phyloP scores from a whole-genome alignment of 2,329 filamentous ascomycete species.

The Lachnellula suecica region DNA sequence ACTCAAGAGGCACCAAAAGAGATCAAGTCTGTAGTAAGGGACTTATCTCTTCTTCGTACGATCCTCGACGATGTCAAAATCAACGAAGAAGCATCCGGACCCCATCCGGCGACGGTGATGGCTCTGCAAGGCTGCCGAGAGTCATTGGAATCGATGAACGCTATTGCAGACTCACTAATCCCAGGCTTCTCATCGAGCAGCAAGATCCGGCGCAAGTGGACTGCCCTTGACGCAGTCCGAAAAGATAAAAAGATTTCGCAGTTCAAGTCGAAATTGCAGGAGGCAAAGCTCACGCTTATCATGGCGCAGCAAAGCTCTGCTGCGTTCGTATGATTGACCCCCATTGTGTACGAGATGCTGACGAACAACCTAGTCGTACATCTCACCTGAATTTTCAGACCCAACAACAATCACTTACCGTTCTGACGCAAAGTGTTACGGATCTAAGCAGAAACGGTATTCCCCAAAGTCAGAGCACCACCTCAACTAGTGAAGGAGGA shows the following conservation, averaged over 20 bases:
- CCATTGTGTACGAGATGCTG: background rate
- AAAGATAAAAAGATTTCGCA: constrained; percentile 2
- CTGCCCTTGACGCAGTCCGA: constrained; percentile 1
- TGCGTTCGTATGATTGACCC: background rate
- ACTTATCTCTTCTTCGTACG: constrained; percentile 1
- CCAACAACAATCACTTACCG: background rate
- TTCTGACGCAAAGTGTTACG: background rate
- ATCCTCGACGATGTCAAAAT: constrained; percentile 2
- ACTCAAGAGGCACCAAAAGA: constrained; percentile 7
- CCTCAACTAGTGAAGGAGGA: background rate
- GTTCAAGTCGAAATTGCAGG: constrained; percentile 2
- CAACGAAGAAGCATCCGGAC: background rate
- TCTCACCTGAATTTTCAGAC: background rate
- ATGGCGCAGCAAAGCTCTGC: constrained; percentile 1
- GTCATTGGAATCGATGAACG: background rate
- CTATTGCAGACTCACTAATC: constrained; percentile 2
- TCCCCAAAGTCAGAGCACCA: background rate
- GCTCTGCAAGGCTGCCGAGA: background rate
- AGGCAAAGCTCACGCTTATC: constrained; percentile 1
- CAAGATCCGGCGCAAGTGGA: background rate
- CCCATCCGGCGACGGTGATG: background rate
- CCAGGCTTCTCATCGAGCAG: constrained; percentile 5
- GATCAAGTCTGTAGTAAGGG: constrained; percentile 1
- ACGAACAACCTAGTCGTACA: background rate
- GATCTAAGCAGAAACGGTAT: background rate